These are phyloP conservation scores for Biscogniauxia mediterranea DNA, from an alignment of 2,329 filamentous ascomycete genomes.

Conservation along the genomic window DNA sequence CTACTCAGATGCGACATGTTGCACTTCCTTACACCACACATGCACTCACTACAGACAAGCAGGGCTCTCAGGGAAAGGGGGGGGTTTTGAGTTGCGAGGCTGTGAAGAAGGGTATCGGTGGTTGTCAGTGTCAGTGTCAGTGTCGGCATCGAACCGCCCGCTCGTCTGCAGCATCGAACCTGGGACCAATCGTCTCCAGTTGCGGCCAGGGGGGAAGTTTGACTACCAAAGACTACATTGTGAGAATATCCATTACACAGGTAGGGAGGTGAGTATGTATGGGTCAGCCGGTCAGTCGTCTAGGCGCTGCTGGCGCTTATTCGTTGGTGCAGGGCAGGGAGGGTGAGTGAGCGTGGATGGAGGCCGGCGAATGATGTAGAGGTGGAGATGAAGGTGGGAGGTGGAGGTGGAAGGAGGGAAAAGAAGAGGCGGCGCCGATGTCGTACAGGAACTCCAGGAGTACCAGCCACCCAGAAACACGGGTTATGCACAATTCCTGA, in stretches of 20 bases:
- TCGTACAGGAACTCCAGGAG: not conserved
- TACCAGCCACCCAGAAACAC: not conserved
- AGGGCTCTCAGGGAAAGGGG: too few species aligned
- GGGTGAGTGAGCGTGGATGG: too few species aligned
- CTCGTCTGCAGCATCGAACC: not conserved
- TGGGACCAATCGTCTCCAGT: not conserved
- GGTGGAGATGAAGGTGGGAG: too few species aligned
- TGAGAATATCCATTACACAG: not conserved
- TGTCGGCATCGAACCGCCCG: not conserved
- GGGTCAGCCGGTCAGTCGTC: not conserved
- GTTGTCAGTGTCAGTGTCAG: not conserved
- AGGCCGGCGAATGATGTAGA: too few species aligned
- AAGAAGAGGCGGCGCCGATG: not conserved
- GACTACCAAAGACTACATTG: too few species aligned
- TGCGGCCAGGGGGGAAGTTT: not conserved
- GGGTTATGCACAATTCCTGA: not conserved
- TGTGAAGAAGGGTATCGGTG: not conserved
- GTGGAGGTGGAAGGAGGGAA: too few species aligned
- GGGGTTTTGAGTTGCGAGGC: not conserved
- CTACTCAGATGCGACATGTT: constrained; percentile 18
- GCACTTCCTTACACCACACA: not conserved
- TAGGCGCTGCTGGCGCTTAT: not conserved
- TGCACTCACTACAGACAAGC: too few species aligned
- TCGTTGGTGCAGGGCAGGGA: not conserved
- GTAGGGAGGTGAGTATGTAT: not conserved